Conservation (phyloP, 2,329 filamentous ascomycete genomes). For the Penicillium sp. region DNA sequence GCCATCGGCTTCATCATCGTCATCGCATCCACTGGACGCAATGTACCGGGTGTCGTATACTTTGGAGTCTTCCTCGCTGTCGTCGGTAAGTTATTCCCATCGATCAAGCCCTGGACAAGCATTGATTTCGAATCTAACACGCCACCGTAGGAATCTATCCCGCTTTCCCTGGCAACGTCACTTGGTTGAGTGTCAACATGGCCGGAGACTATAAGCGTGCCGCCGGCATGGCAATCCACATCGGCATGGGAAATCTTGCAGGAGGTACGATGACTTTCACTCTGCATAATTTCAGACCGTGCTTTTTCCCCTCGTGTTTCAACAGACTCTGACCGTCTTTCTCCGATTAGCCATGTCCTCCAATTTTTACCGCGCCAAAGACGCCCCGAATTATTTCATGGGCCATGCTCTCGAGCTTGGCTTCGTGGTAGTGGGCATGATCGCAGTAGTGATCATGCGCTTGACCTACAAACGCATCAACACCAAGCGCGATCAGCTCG, state of each 20-base stretch:
- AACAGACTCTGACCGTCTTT: not conserved
- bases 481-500: slow-evolving; percentile 47
- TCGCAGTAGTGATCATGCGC: slow-evolving; percentile 41
- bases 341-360: slow-evolving; percentile 55
- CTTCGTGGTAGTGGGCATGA: slow-evolving; percentile 44
- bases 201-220: slow-evolving; percentile 52
- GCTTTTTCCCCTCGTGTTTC: not conserved
- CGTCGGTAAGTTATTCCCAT: slow-evolving; percentile 28
- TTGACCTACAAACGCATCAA: slow-evolving; percentile 55
- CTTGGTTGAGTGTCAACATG: slow-evolving; percentile 56
- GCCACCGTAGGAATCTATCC: slow-evolving; percentile 38
- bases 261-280: slow-evolving; percentile 23
- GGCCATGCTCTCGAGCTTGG: slow-evolving; percentile 49
- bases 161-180: slow-evolving; percentile 43
- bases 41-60: slow-evolving; percentile 41
- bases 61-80: slow-evolving; percentile 45
- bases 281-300: not conserved
- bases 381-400: slow-evolving; percentile 46
- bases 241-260: slow-evolving; percentile 52
- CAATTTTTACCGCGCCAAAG: slow-evolving; percentile 59
- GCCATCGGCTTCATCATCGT: slow-evolving; percentile 53
- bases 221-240: slow-evolving; percentile 60
- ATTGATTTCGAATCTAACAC: not conserved
- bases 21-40: slow-evolving; percentile 29
- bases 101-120: not conserved